phyloP scores from a whole-genome alignment of 352 stramenopile genomes.

The Pythium brachiatum region DNA sequence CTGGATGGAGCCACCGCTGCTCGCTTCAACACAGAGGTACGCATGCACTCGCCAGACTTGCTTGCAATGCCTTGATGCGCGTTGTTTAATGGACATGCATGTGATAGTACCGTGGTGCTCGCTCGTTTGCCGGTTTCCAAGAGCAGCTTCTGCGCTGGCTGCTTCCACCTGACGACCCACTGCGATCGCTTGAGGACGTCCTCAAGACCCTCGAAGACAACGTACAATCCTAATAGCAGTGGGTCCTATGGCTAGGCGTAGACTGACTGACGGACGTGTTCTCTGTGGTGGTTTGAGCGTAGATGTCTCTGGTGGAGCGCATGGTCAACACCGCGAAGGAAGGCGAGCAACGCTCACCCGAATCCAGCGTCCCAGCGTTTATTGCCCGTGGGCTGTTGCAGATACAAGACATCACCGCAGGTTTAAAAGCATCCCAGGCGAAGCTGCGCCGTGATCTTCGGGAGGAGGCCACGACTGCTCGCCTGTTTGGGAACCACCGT shows the following conservation, averaged over 20 bases:
- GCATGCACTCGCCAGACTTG: neutral
- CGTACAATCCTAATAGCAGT: neutral
- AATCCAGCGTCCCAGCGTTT: neutral
- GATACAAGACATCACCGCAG: neutral
- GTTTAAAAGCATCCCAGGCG: neutral
- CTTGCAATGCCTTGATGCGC: neutral
- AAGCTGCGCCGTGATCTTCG: neutral
- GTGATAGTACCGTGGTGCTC: constrained; percentile 8
- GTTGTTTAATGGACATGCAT: too few species aligned
- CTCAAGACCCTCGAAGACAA: constrained; percentile 8
- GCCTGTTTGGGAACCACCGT: neutral
- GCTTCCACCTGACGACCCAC: neutral
- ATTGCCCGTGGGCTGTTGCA: neutral
- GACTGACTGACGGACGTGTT: too few species aligned
- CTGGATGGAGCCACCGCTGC: neutral
- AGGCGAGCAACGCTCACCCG: neutral
- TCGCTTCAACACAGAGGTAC: constrained; percentile 19
- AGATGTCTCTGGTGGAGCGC: constrained; percentile 10
- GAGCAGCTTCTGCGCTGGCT: constrained; percentile 16
- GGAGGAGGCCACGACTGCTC: neutral
- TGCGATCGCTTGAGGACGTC: neutral
- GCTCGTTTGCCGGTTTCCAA: constrained; percentile 13
- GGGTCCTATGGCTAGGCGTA: too few species aligned
- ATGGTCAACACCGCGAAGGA: neutral
- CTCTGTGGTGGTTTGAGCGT: too few species aligned